These are phyloP conservation scores for Aspergillus amoenus DNA, from an alignment of 2,329 filamentous ascomycete species.

Conservation along the genomic window DNA sequence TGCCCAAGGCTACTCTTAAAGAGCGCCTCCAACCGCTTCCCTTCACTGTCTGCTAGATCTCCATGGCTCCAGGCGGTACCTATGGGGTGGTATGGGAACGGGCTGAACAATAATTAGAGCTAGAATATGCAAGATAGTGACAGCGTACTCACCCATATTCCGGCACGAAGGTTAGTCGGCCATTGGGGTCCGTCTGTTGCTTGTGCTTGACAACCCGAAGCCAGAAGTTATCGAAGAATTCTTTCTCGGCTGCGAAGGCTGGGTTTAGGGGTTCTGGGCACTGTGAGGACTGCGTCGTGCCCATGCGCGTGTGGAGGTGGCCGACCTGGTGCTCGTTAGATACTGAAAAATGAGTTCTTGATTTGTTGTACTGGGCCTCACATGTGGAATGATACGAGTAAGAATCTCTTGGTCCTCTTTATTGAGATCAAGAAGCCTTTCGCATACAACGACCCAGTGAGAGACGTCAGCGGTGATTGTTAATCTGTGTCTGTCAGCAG, in stretches of 20 bases:
- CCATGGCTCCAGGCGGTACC: slow-evolving; percentile 15
- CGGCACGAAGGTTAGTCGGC: slow-evolving; percentile 12
- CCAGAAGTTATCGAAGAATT: slow-evolving; percentile 33
- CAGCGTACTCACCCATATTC: slow-evolving; percentile 12
- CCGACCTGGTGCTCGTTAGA: slow-evolving; percentile 23
- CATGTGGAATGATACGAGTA: slow-evolving; percentile 29
- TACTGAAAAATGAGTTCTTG: too few species aligned
- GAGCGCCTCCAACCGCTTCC: slow-evolving; percentile 14
- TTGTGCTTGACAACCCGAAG: slow-evolving; percentile 13
- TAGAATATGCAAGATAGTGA: not conserved
- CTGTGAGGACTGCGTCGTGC: slow-evolving; percentile 39
- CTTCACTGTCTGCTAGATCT: slow-evolving; percentile 23
- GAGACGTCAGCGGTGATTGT: slow-evolving; percentile 26
- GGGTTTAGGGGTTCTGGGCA: slow-evolving; percentile 36
- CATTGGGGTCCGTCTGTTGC: not conserved
- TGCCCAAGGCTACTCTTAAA: slow-evolving; percentile 10
- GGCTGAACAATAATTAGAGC: slow-evolving; percentile 8
- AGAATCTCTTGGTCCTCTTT: slow-evolving; percentile 21
- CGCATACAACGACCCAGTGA: slow-evolving; percentile 23
- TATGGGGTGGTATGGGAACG: slow-evolving; percentile 24
- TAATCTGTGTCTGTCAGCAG: slow-evolving; percentile 8
- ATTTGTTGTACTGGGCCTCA: slow-evolving; percentile 12
- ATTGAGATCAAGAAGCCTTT: slow-evolving; percentile 21
- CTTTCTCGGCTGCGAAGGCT: slow-evolving; percentile 27
- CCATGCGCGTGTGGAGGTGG: slow-evolving; percentile 38